Evolutionary conservation across 371 early-diverging fungal genomes (phyloP), one percentile per base, ranked within the genome.

Genomic region (Mortierella sp.): DNA sequence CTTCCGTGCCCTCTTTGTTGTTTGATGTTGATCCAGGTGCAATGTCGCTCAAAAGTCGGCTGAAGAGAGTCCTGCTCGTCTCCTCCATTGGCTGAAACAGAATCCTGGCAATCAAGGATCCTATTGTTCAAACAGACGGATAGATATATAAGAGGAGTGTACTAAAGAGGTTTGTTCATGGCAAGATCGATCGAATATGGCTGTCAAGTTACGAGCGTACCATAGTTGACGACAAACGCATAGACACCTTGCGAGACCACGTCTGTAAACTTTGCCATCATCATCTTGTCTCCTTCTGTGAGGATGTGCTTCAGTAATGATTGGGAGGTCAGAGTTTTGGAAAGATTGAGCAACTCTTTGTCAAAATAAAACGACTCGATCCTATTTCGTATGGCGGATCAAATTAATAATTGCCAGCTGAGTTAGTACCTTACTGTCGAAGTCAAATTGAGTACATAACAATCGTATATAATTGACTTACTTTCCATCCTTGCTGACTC

Each of bases 1-100:
- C 34, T 26, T 45, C 52, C 73, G 28, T 31, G 72, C 42, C n/a
- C 26, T 44, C 57, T 21, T 38, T 57, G 71, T 10, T 74, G 78
- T 10, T 16, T 21, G 58, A 14, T 21, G 31, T 5, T 26, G 76
- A 55, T 11, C 24, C 52, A 21, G 76, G 65, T 16, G 70, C 72
- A 31, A 84, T 55, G 28, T 86, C 77, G 63, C 84, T 78, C 47
- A 93, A 74, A 0, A 94, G 77, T 73, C 91, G 92, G 26, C 96
- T 93, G 86, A 99, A 98, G 70, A 95, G 92, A 0, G 95, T 94
- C 54, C 99, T 92, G 57, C 94, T 92, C 0, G 94, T 95, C 84
- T 99, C 99, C 84, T 99, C 99, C 26, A 99, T 80, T 2, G 99
- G 99, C 77, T 96, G 96, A 82, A 98, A 98, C 4, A 99, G 77